Evolutionary conservation across 2,329 filamentous ascomycete genomes (phyloP), one percentile per base, ranked within the genome.

Genomic region (Clonostachys solani): DNA sequence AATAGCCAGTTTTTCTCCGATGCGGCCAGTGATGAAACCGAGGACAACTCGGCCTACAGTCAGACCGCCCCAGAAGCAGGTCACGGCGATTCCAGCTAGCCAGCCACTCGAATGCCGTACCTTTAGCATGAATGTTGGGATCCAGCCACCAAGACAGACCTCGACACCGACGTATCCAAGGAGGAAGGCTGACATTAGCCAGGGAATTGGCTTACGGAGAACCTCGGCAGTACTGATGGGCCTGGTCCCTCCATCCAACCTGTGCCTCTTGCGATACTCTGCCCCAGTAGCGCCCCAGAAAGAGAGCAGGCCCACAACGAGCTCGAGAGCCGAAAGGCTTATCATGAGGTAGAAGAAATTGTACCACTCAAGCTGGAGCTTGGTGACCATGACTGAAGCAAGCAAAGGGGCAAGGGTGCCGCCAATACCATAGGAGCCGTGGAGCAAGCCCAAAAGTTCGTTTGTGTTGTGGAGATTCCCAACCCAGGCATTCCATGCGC

Each of bases 11-110:
- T 86, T 88, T 65, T 92, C 87, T 0, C 88, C 88, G 12, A 90
- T 68, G 3, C 72, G 67, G 0, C 84, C 83, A 2, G 89, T 95
- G 5, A 92, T 71, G 55, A 95, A 94, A 0, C 88, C 88, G 15
- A 95, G 66, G 1, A 84, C 62, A 4, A 94, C 69, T 2, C 90
- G 74, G 0, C 90, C 89, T 0, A 89, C 63, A 0, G 89, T 92
- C 52, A 95, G 75, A 0, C 89, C 90, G 40, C 89, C 77, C 90
- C 90, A 95, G 67, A 92, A 95, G 0, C 88, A 84, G 0, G 88
- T 92, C 0, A 83, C 84, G 0, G 81, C 83, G 68, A 94, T 81
- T 4, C 89, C 89, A 34, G 86, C 84, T 3, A 83, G 75, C 58
- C 94, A 92, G 0, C 81, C 71, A 19, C 73, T 76, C 5, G 84